phyloP scores from a whole-genome alignment of 179 eudicot species.

The Silene vulgaris region DNA sequence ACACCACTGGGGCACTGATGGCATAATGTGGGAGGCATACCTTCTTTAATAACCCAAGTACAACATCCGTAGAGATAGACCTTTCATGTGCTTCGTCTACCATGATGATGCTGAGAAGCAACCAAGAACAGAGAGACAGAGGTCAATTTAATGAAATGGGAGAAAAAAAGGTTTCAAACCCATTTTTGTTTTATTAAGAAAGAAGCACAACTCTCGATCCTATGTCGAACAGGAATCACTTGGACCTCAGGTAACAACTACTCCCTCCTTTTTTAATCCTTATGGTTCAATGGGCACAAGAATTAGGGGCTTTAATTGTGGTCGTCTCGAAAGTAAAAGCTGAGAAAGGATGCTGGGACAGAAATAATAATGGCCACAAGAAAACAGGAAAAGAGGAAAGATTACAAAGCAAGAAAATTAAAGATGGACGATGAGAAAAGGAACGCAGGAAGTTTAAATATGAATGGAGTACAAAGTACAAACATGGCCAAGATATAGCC shows the following conservation, averaged over 20 bases:
- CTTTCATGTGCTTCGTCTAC: slow-evolving; percentile 99
- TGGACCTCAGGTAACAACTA: too few relatives aligned
- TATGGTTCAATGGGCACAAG: not conserved
- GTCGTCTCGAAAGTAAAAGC: too few relatives aligned
- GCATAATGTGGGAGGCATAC: slow-evolving; percentile 29
- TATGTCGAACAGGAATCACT: too few relatives aligned
- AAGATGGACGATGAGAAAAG: too few relatives aligned
- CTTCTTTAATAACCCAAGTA: slow-evolving; percentile 91
- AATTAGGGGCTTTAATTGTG: not conserved
- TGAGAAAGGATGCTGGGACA: too few relatives aligned
- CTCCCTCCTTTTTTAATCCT: not conserved
- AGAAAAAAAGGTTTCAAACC: not conserved
- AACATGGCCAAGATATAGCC: too few relatives aligned
- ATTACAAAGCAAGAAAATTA: too few relatives aligned
- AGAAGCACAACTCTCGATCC: not conserved
- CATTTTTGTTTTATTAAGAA: slow-evolving; percentile 3
- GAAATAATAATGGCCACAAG: too few relatives aligned
- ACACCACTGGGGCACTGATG: not conserved
- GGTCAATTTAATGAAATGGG: not conserved
- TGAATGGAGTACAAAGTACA: too few relatives aligned
- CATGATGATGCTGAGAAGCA: slow-evolving; percentile 67
- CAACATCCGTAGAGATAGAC: slow-evolving; percentile 84
- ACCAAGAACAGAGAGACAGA: not conserved
- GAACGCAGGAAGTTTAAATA: too few relatives aligned
- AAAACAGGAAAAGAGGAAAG: too few relatives aligned